Conservation (phyloP, 169 alveolate genomes). For the Toxoplasma gondii region DNA sequence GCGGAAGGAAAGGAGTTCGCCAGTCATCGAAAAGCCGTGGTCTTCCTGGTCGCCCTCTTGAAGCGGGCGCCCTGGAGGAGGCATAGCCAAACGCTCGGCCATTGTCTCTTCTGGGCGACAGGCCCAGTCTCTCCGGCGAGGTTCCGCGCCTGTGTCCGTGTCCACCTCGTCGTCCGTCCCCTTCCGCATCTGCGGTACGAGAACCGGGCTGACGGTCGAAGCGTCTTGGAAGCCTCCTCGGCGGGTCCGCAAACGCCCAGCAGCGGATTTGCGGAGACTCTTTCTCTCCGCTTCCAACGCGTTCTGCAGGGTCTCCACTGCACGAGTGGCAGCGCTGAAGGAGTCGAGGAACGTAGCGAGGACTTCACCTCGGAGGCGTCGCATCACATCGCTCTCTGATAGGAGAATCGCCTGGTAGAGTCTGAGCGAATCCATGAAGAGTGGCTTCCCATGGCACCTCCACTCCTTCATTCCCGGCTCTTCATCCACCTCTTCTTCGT, state of each 20-base stretch:
- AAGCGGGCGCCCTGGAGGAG: neutral
- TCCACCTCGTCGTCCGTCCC: neutral
- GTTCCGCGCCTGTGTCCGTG: neutral
- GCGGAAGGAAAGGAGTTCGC: neutral
- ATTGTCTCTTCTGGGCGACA: neutral
- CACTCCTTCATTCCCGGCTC: neutral
- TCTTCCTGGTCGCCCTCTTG: neutral
- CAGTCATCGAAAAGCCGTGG: neutral
- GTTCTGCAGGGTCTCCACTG: neutral
- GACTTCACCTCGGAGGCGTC: neutral
- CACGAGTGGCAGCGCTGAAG: neutral
- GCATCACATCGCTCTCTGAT: neutral
- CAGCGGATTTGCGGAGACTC: neutral
- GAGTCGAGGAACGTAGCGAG: neutral
- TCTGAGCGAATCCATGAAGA: constrained; percentile 72
- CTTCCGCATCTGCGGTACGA: neutral
- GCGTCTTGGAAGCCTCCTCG: neutral
- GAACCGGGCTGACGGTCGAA: neutral
- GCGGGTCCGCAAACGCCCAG: neutral
- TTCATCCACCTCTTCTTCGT: constrained; percentile 8
- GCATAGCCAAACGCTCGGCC: neutral
- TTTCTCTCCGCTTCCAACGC: neutral
- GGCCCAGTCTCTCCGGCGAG: neutral
- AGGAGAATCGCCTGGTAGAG: constrained; percentile 75
- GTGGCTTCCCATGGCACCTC: constrained; percentile 49